Conservation (phyloP, 371 early-diverging fungal species). For the Smittium culicis region DNA sequence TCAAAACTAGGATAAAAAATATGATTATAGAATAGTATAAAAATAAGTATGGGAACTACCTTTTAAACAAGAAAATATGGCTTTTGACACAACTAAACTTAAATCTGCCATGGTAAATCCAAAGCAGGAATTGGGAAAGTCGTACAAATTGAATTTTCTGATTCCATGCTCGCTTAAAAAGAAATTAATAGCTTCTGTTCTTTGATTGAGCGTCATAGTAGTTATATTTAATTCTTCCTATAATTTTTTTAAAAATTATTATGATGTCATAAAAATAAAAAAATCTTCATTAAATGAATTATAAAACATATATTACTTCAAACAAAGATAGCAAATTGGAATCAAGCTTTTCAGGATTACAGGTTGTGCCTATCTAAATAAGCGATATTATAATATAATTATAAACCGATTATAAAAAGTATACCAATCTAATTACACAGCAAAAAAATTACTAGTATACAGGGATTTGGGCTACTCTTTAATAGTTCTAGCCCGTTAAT, state of each 20-base stretch:
- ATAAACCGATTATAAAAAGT: neutral
- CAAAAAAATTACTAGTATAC: neutral
- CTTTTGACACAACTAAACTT: slow-evolving; percentile 1
- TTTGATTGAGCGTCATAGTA: neutral
- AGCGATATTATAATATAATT: neutral
- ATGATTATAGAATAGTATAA: neutral
- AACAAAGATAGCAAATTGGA: neutral
- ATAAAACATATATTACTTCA: too few relatives aligned
- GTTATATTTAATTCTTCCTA: neutral
- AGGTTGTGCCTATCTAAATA: slow-evolving; percentile 1
- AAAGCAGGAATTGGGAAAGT: neutral
- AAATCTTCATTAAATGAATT: too few relatives aligned
- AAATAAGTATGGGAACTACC: neutral
- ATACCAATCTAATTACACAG: too few relatives aligned
- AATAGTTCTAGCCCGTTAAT: neutral
- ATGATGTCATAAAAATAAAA: too few relatives aligned
- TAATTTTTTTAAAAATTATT: too few relatives aligned
- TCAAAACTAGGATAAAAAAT: neutral
- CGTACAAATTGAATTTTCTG: neutral
- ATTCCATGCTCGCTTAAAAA: neutral
- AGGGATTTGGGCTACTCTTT: neutral
- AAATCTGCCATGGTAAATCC: slow-evolving; percentile 1
- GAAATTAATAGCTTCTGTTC: neutral
- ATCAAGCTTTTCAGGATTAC: neutral
- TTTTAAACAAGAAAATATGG: neutral